Conservation (phyloP, 306 rosid genomes). For the Fragaria nilgerrensis region DNA sequence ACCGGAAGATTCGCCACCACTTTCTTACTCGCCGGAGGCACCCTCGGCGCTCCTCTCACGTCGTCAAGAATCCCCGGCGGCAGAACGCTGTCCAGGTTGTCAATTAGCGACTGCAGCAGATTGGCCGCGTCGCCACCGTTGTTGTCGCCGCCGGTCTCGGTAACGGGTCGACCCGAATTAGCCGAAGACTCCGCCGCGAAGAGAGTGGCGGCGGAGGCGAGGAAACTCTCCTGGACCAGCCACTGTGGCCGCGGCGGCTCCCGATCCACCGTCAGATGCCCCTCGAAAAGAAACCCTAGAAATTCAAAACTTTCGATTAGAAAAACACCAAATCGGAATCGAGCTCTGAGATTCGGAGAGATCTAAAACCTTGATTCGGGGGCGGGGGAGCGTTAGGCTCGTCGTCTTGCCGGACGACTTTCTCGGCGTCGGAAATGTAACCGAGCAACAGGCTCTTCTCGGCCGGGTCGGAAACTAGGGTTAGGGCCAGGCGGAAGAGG, state of each 20-base stretch:
- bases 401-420: slow-evolving; percentile 56
- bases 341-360: slow-evolving; percentile 24
- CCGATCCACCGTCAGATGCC: slow-evolving; percentile 85
- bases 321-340: slow-evolving; percentile 4
- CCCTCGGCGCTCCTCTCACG: slow-evolving; percentile 54
- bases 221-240: slow-evolving; percentile 75
- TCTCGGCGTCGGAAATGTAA: slow-evolving; percentile 67
- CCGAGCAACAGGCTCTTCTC: slow-evolving; percentile 55
- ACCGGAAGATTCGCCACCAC: slow-evolving; percentile 87
- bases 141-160: slow-evolving; percentile 6
- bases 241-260: slow-evolving; percentile 94
- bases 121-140: slow-evolving; percentile 31
- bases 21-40: slow-evolving; percentile 95
- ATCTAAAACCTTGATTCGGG: slow-evolving; percentile 13
- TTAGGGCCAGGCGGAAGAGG: slow-evolving; percentile 64
- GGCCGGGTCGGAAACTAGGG: slow-evolving; percentile 48
- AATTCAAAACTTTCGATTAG: background rate
- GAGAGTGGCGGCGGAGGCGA: slow-evolving; percentile 72
- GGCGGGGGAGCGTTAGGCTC: slow-evolving; percentile 40
- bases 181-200: slow-evolving; percentile 51
- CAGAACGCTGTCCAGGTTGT: slow-evolving; percentile 50
- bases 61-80: slow-evolving; percentile 42
- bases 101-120: slow-evolving; percentile 63
- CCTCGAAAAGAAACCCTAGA: slow-evolving; percentile 90
- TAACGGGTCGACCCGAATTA: background rate